phyloP scores from a whole-genome alignment of 371 early-diverging fungal genomes.

The Apophysomyces trapeziformis region DNA sequence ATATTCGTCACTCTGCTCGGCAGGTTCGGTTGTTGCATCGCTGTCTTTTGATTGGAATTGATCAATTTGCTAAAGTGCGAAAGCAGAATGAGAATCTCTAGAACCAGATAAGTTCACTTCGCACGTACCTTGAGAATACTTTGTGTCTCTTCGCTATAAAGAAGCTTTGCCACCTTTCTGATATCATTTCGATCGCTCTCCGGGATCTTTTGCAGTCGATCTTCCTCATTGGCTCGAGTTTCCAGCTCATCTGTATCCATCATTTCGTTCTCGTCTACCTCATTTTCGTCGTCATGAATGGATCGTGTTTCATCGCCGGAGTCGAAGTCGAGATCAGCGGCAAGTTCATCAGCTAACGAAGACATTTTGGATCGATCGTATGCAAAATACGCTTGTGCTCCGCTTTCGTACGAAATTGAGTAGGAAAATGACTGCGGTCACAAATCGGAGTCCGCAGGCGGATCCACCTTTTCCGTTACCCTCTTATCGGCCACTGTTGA shows the following conservation, averaged over 20 bases:
- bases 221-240: slow-evolving; percentile 40
- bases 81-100: too few relatives aligned
- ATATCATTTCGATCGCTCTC: slow-evolving; percentile 37
- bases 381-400: too few relatives aligned
- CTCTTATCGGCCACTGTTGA: too few relatives aligned
- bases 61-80: slow-evolving; percentile 53
- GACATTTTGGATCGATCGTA: slow-evolving; percentile 27
- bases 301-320: slow-evolving; percentile 48
- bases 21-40: slow-evolving; percentile 42
- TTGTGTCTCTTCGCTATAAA: slow-evolving; percentile 44
- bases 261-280: slow-evolving; percentile 36
- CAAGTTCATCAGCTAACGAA: slow-evolving; percentile 77
- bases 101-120: background rate
- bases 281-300: slow-evolving; percentile 31
- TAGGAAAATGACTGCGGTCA: too few relatives aligned
- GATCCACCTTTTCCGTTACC: too few relatives aligned
- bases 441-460: too few relatives aligned
- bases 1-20: slow-evolving; percentile 89
- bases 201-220: slow-evolving; percentile 24
- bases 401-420: too few relatives aligned
- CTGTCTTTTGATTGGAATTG: slow-evolving; percentile 48
- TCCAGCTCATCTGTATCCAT: slow-evolving; percentile 42
- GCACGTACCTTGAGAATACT: slow-evolving; percentile 45
- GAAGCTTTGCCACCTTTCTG: slow-evolving; percentile 46
- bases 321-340: slow-evolving; percentile 71